Base-by-base conservation (phyloP, 345 rosid genomes). In the Capsella bursapastoris region DNA sequence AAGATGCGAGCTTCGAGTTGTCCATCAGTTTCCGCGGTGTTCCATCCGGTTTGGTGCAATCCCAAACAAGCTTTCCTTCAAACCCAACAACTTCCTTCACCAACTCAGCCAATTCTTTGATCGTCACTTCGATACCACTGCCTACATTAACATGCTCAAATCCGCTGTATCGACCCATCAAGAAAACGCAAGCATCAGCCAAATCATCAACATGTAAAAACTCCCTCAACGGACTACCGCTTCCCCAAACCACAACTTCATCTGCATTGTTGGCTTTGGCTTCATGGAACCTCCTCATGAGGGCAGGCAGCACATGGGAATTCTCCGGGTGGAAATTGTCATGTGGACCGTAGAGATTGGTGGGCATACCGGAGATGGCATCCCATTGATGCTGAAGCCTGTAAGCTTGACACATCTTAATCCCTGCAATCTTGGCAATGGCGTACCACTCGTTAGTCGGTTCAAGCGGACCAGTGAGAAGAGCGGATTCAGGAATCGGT, bases 361-460 rank as follows among this genome's bases (percentile, higher is more conserved):
- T 95, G 2, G 99, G 99, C 99, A 95, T 92, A 2, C 86, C 98
- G 0, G 98, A 95, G 41, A 92, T 90, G 0, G 98, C 96, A 61
- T 90, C 87, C 91, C 90, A 92, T 0, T 73, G 50, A 64, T 90
- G 85, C 70, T 95, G 99, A 55, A 90, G 76, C 34, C 96, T 71
- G 75, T 89, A 95, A 0, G 98, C 98, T 44, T 95, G 99, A 44
- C 99, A 95, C 93, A 88, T 95, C 71, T 92, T 95, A 53, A 95
- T 95, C 6, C 99, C 99, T 0, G 94, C 87, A 5, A 95, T 95
- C 82, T 95, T 95, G 0, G 97, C 99, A 2, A 95, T 64, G 0
- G 97, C 98, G 43, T 95, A 92, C 98, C 99, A 95, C 48, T 95
- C 98, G 27, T 95, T 95, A 0, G 99, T 95, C 2, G 99, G 97